phyloP scores from a whole-genome alignment of 2,329 filamentous ascomycete species.

The Pseudogymnoascus pannorum region DNA sequence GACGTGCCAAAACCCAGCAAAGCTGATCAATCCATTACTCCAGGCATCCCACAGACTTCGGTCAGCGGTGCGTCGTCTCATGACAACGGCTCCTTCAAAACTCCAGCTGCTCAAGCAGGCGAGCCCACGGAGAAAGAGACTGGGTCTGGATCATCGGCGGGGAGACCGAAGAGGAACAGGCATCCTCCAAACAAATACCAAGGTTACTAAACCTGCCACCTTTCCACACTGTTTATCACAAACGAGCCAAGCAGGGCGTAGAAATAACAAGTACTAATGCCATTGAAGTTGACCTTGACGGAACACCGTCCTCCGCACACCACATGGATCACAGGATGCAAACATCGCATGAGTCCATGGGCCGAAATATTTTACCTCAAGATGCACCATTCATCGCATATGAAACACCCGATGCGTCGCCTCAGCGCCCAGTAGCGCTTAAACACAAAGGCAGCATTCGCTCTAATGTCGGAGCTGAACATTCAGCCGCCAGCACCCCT shows the following conservation, averaged over 20 bases:
- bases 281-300: neutral
- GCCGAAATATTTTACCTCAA: neutral
- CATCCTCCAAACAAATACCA: slow-evolving; percentile 7
- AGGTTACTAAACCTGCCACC: slow-evolving; percentile 2
- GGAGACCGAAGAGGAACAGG: slow-evolving; percentile 4
- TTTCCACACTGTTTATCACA: neutral
- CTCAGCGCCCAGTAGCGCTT: neutral
- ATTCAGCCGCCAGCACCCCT: neutral
- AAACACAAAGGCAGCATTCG: neutral
- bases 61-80: slow-evolving; percentile 1
- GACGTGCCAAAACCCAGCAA: neutral
- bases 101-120: neutral
- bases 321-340: neutral
- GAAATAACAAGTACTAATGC: neutral
- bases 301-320: neutral
- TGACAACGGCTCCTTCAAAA: neutral
- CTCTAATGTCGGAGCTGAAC: neutral
- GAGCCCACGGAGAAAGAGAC: neutral
- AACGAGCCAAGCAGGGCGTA: neutral
- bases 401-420: neutral
- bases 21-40: slow-evolving; percentile 1
- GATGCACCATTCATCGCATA: slow-evolving; percentile 6
- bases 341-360: neutral
- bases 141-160: neutral
- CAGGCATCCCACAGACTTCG: slow-evolving; percentile 2